Base-by-base conservation (phyloP, 345 rosid genomes). In the Syzygium aqueum region DNA sequence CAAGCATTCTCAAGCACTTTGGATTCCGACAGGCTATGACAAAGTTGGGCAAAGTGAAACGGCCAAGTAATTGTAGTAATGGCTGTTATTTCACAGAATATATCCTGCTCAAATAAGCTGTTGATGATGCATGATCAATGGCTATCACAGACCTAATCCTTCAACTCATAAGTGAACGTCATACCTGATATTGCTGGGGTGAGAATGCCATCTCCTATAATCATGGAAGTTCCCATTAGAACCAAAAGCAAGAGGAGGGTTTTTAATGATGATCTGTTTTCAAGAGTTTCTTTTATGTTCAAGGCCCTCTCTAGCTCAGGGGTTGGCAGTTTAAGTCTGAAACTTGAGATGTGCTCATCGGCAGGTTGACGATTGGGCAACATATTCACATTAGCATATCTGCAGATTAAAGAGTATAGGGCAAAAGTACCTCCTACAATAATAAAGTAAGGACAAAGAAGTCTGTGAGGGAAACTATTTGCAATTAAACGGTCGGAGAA, bases 341-440 rank as follows among this genome's bases (percentile, higher is more conserved):
- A 97, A 92, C 98, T 96, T 3, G 99, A 97, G 91, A 97, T 97
- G 5, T 85, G 94, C 87, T 96, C 98, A 90, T 97, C 99, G n/a
- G 98, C 96, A 87, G 92, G 96, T 91, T 97, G 99, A 86, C 92
- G 95, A 93, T 97, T 97, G 63, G 99, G 99, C 85, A 97, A 90
- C 95, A 92, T 92, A 91, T 91, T 96, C 40, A 97, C 96, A 89
- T 95, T 94, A 9, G 98, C 99, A 90, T 97, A 95, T 92, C 99
- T 94, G 92, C 95, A 92, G 88, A 96, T 95, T 84, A 97, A 90
- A 0, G 99, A 97, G 90, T 95, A 97, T 85, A 96, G 88, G 17
- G 99, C 99, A 95, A 97, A 97, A 49, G 99, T 97, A 53, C 99
- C 99, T 87, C 99, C 99, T 97, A 89, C 91, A 92, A 91, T 53